Base-by-base conservation (phyloP, 768 basidiomycete species). In the Hypsizygus marmoreus region DNA sequence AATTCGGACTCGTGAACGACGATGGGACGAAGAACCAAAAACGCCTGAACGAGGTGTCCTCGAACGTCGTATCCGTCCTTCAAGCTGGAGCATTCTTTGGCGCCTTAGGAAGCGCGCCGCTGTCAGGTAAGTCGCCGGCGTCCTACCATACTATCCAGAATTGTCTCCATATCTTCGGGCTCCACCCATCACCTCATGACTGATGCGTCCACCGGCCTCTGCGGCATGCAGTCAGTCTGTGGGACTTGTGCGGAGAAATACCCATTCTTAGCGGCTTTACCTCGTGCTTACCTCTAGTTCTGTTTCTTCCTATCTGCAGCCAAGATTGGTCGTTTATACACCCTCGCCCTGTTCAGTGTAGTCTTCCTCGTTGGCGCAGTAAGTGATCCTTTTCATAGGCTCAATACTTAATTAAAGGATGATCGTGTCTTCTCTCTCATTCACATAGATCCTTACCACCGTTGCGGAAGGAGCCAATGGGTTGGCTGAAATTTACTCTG, bases 51-150 rank as follows among this genome's bases (percentile, higher is more conserved):
- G 67, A 71, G 9, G 71, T 93, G 17, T 84, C 84, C 0, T 85
- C 86, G 30, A 91, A 88, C 53, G 86, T 95, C 26, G 92, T 94
- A 19, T 88, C 92, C 4, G 88, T 93, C 4, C 74, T 94, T 6
- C 92, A 94, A 61, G 89, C 84, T 1, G 90, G 90, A 9, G 88
- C 89, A 0, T 92, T 93, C 74, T 93, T 93, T 56, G 92, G 91
- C 35, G 87, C 91, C 4, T 61, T 95, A 12, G 75, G 77, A 10
- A 86, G 83, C 53, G 85, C 86, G 0, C 85, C 85, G 0, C 57
- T 88, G 31, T 88, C 87, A 6, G 69, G 88, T 88, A 47, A 34
- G 72, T 66, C 8, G 29, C 31, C 17, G 6, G 4, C 6, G 4
- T 33, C 4, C 17, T 33, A n/a, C 17, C 6, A 33, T 33, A 11